Conservation (phyloP, 352 stramenopile genomes). For the Globisporangium solare region DNA sequence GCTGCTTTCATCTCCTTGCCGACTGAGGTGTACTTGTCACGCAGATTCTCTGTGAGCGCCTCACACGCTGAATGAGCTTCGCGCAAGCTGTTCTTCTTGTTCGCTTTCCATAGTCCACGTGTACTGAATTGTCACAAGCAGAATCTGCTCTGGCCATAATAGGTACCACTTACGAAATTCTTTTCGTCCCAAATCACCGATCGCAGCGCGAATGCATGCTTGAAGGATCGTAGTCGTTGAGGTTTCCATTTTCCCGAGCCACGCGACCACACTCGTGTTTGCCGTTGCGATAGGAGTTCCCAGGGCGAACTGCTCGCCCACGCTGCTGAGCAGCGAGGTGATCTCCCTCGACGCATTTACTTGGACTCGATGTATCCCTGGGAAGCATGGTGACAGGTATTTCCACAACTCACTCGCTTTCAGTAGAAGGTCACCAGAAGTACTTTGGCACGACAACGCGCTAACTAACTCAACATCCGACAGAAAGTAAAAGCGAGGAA, state of each 20-base stretch:
- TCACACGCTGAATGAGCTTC: constrained; percentile 30
- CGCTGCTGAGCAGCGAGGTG: constrained; percentile 41
- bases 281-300: constrained; percentile 44
- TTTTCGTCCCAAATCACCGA: constrained; percentile 61
- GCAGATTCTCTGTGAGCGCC: constrained; percentile 20
- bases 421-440: constrained; percentile 1
- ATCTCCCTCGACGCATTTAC: constrained; percentile 51
- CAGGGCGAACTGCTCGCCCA: constrained; percentile 53
- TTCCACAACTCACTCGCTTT: constrained; percentile 33
- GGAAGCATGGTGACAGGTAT: constrained; percentile 51
- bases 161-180: constrained; percentile 83
- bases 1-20: constrained; percentile 52
- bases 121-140: constrained; percentile 47
- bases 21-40: constrained; percentile 30
- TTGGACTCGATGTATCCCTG: constrained; percentile 40
- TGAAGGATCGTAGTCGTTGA: constrained; percentile 65
- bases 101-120: constrained; percentile 63
- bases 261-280: constrained; percentile 30
- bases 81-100: constrained; percentile 14
- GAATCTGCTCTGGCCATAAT: constrained; percentile 71
- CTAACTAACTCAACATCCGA: constrained; percentile 54
- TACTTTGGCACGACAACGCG: constrained; percentile 24
- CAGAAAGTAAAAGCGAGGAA: constrained; percentile 68
- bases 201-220: constrained; percentile 51
- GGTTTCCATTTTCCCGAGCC: constrained; percentile 59